Evolutionary conservation across 1,284 basidiomycete species (phyloP), one percentile per base, ranked within the genome.

Genomic region (Mycosarcoma maydis): DNA sequence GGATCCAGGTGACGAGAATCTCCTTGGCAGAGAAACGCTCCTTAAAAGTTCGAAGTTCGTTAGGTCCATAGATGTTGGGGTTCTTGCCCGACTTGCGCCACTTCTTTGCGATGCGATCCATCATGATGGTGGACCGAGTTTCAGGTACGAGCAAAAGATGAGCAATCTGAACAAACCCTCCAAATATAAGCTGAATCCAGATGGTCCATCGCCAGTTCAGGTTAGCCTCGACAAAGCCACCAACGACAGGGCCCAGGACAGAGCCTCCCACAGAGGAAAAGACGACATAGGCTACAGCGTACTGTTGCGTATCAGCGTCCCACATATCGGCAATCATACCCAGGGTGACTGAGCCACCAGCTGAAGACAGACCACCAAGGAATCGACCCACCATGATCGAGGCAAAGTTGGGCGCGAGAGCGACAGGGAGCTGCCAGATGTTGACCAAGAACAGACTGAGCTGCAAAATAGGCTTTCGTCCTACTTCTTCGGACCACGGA

Each of bases 111-210:
- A 82, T 80, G 33, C 81, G 69, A 49, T 84, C 83, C 16, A 85
- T 75, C 10, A 84, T 47, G 34, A 84, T 74, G 0, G 83, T 81
- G 7, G 80, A 62, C 24, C 83, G 77, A 2, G 83, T 83, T 58
- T 85, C 84, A 36, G 83, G 83, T 6, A 84, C 83, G 24, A 83
- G 30, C 55, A 83, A 49, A 53, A 83, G 75, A 65, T 84, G 84
- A 8, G 81, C 50, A 22, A 81, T 26, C 64, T 84, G 83, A 4
- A 83, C 82, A 27, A 62, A 72, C n/a, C 70, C 81, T 17, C 83
- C 83, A 40, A 83, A 81, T 58, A 83, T 83, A 30, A 84, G 75
- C 71, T 84, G 83, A 4, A 77, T 49, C 83, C 83, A 84, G 64
- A 82, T 82, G 50, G 78, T 78, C 82, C 83, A 83, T 17, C 66